Base-by-base conservation (phyloP, 2,329 filamentous ascomycete genomes). In the Pseudogymnoascus pannorum region DNA sequence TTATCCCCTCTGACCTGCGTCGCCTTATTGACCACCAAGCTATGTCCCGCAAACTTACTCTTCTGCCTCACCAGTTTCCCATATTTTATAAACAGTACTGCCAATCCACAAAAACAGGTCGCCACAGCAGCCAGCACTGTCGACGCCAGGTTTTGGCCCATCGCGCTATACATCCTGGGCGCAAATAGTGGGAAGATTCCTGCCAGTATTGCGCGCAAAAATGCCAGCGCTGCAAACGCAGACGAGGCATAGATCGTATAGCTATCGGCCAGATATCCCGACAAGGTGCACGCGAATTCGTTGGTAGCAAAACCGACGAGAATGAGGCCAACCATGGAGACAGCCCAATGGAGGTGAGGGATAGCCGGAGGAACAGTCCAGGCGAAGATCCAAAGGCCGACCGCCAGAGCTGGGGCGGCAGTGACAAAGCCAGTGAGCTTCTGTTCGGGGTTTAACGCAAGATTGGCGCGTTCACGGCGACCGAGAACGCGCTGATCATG, bases 291-390 rank as follows among this genome's bases (percentile, higher is more conserved):
- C 16, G 75, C 75, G 44, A 79, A 73, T 61, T 81, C 79, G 14
- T 79, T 79, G 22, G 77, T 66, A 0, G 76, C 76, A 66, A 77
- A 81, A 0, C 79, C 79, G 7, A 80, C 72, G 2, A 77, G 67
- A 0, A 77, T 67, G 2, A 81, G 71, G 0, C 75, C 72, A 0
- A 75, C 57, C 4, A 75, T 74, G 2, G 76, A 73, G 1, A 75
- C 72, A 6, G 77, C 69, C 73, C 76, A 78, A 22, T 72, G 72
- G 0, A 74, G 44, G 33, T 67, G 40, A 12, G 66, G 62, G 1
- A 72, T 65, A 2, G 65, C 64, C 1, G 77, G 78, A 0, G 79
- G 78, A 3, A 80, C 74, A 1, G 78, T 79, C 72, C 75, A 77
- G 4, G 75, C 74, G 62, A 81, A 79, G 68, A 71, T 73, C 73